A percentile compares a stretch with the other conserved stretches of the same genome.
These are phyloP conservation scores for Blastobotrys serpentis DNA, from an alignment of 1,139 yeast species.

Conservation along the genomic window DNA sequence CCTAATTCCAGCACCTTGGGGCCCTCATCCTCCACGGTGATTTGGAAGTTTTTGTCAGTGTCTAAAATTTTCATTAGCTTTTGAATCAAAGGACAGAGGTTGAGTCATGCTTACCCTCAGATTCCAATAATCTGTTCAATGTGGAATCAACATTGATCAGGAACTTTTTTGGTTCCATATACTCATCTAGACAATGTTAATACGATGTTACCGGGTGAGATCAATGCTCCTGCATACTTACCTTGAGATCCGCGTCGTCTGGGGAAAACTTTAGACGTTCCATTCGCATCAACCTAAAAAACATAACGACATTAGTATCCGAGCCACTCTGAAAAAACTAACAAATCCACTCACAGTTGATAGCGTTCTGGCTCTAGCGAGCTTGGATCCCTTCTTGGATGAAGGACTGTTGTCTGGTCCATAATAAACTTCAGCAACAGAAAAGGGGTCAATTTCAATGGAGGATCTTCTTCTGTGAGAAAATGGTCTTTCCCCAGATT, in stretches of 20 bases:
- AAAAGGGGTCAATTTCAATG: slow-evolving; percentile 53
- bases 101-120: slow-evolving; percentile 55
- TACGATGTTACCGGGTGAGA: too few species aligned
- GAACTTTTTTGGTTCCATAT: slow-evolving; percentile 52
- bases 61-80: too few species aligned
- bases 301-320: not conserved
- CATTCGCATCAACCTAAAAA: slow-evolving; percentile 7
- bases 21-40: slow-evolving; percentile 88
- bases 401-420: slow-evolving; percentile 62
- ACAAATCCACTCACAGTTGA: slow-evolving; percentile 28
- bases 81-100: too few species aligned
- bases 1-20: slow-evolving; percentile 87
- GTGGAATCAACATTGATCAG: slow-evolving; percentile 79
- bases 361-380: slow-evolving; percentile 31
- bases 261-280: slow-evolving; percentile 11
- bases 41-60: slow-evolving; percentile 82
- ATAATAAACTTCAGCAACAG: slow-evolving; percentile 67
- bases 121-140: slow-evolving; percentile 61
- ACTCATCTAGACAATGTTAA: slow-evolving; percentile 49
- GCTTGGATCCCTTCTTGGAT: slow-evolving; percentile 29
- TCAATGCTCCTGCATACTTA: too few species aligned
- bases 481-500: not conserved
- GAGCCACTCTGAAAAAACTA: slow-evolving; percentile 8
- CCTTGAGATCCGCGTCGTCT: slow-evolving; percentile 59
- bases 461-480: slow-evolving; percentile 14